Base-by-base conservation (phyloP, 345 rosid genomes). In the Lumnitzera littorea region DNA sequence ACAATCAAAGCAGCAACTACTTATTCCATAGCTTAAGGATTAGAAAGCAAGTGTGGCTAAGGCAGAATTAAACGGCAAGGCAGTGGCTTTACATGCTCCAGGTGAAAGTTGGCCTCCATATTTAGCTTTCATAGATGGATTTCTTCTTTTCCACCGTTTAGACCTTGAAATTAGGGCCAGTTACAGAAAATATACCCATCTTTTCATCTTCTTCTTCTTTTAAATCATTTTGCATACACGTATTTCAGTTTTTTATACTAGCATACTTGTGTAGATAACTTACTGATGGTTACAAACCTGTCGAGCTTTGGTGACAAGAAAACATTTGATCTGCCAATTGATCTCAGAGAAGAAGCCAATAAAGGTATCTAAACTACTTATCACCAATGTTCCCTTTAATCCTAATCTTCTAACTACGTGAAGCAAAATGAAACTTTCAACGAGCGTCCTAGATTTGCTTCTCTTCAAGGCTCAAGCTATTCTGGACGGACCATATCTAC, bases 401-500 rank as follows among this genome's bases (percentile, higher is more conserved):
- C 13, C 2, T n/a, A 11, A 11, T n/a, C 13, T 53, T 53, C 24
- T 53, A 36, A 36, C 10, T 20, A 20, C 20, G 20, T 20, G 20
- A 20, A 20, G 20, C 20, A 20, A 20, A 20, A 20, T 20, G 20
- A 20, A 20, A 20, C 20, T 20, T 20, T 20, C 20, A 20, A 20
- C 20, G 20, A 20, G 20, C 10, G 89, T 51, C 65, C 87, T 0
- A 87, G 79, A 24, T 83, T 78, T 60, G 70, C 86, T 63, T 87
- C 97, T 15, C 24, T 94, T 20, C 20, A 20, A 20, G 20, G 20
- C 20, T 56, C 84, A 78, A 46, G 97, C 97, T 15, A 86, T 94
- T 69, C 90, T 94, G 6, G 90, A 81, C 65, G 99, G 99, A 5
- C 97, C 95, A 5, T 84, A 86, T 72, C 80, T 90, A 50, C 90